These are phyloP conservation scores for Trichocomaceae sp. DNA, from an alignment of 2,329 filamentous ascomycete genomes.

Conservation along the genomic window DNA sequence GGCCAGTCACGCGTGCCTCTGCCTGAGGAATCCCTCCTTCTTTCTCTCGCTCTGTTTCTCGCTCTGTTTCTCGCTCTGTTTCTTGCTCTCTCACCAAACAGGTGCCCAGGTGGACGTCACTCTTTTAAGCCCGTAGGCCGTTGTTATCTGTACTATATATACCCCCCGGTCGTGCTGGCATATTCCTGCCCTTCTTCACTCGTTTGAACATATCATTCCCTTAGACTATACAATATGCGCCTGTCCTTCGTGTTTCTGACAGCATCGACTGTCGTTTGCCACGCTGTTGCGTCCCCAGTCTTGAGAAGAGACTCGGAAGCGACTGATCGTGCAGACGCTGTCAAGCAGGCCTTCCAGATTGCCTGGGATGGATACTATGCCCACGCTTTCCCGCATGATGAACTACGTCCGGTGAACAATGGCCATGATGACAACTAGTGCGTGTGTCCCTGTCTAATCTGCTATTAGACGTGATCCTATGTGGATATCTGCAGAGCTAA, in stretches of 20 bases:
- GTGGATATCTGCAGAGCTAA: slow-evolving; percentile 9
- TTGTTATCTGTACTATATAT: background rate
- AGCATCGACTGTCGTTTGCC: slow-evolving; percentile 20
- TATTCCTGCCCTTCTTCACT: background rate
- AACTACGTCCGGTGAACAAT: slow-evolving; percentile 63
- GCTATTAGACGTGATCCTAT: background rate
- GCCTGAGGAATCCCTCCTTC: background rate
- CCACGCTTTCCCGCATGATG: slow-evolving; percentile 72
- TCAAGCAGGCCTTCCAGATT: slow-evolving; percentile 62
- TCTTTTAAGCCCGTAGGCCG: background rate
- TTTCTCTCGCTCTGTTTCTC: background rate
- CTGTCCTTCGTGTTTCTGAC: slow-evolving; percentile 7
- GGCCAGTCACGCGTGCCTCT: background rate
- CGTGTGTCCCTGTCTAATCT: slow-evolving; percentile 14
- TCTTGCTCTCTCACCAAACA: no score
- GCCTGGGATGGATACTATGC: slow-evolving; percentile 68
- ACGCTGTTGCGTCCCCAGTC: slow-evolving; percentile 19
- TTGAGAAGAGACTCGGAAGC: slow-evolving; percentile 2
- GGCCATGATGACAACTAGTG: slow-evolving; percentile 63
- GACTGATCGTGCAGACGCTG: slow-evolving; percentile 46
- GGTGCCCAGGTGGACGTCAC: slow-evolving; percentile 2
- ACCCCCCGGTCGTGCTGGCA: background rate
- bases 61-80: no score
- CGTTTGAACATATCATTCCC: background rate
- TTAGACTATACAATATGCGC: slow-evolving; percentile 4